Conservation (phyloP, 2,329 filamentous ascomycete genomes). For the Fusarium nurragi region DNA sequence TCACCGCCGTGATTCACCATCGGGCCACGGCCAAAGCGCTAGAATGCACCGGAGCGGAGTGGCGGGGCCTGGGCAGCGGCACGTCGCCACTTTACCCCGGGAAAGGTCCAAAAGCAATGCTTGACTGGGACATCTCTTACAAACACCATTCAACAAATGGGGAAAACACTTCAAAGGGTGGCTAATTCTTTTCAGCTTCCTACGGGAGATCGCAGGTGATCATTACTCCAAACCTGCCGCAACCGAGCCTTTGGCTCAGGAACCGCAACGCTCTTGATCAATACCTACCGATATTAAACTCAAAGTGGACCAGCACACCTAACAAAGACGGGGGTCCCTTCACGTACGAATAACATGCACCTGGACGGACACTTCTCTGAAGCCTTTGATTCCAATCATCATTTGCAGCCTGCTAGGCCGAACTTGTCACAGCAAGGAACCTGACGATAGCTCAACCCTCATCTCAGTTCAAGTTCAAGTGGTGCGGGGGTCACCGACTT, state of each 20-base stretch:
- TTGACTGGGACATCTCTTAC: constrained; percentile 5
- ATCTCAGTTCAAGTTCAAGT: not conserved
- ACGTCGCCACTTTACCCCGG: constrained; percentile 41
- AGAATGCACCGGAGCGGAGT: constrained; percentile 29
- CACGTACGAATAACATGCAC: not conserved
- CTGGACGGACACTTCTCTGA: constrained; percentile 4
- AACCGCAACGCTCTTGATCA: constrained; percentile 24
- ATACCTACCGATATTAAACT: constrained; percentile 6
- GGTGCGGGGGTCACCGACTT: constrained; percentile 36
- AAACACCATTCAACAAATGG: not conserved
- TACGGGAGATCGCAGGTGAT: constrained; percentile 14
- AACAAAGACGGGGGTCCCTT: not conserved
- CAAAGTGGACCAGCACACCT: constrained; percentile 12
- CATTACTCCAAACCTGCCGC: constrained; percentile 17
- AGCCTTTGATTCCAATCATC: not conserved
- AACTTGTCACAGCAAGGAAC: constrained; percentile 18
- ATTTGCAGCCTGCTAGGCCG: constrained; percentile 27
- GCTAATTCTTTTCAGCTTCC: not conserved
- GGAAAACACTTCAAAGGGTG: not conserved
- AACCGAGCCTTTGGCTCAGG: constrained; percentile 27
- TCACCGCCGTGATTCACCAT: constrained; percentile 28
- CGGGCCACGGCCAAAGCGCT: constrained; percentile 20
- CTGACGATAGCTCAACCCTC: not conserved
- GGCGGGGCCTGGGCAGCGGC: constrained; percentile 20
- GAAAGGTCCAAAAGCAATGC: constrained; percentile 23